Evolutionary conservation across 176 grass and related monocot genomes (phyloP).

Genomic region (Bromus sterilis): DNA sequence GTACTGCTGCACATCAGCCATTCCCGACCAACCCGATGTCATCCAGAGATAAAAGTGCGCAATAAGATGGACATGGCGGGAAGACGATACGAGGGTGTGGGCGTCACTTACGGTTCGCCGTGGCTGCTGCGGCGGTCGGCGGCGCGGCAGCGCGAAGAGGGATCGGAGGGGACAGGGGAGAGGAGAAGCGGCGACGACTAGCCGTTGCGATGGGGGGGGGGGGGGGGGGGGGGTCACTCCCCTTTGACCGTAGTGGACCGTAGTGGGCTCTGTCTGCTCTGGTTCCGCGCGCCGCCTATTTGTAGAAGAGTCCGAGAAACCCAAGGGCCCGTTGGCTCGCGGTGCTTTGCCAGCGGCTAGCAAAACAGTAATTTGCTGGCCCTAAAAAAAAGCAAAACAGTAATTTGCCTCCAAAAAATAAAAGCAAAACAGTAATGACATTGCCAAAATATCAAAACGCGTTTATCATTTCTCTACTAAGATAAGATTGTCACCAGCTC

Average conservation of each 20-base stretch:
- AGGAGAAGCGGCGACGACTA: conserved; percentile 7
- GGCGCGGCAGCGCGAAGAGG: background rate
- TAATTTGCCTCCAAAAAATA: background rate
- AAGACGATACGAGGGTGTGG: background rate
- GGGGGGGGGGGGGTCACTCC: background rate
- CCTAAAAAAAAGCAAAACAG: background rate
- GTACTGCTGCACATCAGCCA: conserved; percentile 13
- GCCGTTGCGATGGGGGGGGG: conserved; percentile 12
- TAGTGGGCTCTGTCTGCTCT: background rate
- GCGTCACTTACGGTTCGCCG: conserved; percentile 53
- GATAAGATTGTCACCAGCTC: too few species aligned
- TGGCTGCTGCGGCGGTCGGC: conserved; percentile 23
- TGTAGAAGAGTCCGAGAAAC: conserved; percentile 25
- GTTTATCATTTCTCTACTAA: background rate
- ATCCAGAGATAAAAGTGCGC: background rate
- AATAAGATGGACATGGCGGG: background rate
- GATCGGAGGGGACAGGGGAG: background rate
- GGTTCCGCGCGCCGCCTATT: conserved; percentile 31
- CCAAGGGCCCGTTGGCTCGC: background rate
- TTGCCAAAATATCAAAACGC: background rate
- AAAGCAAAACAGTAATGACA: background rate
- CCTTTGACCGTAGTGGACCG: background rate
- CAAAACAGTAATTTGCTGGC: background rate
- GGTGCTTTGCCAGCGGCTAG: background rate
- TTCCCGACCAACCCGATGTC: background rate